Conservation (phyloP, 257 asterid genomes). For the Salvia splendens region DNA sequence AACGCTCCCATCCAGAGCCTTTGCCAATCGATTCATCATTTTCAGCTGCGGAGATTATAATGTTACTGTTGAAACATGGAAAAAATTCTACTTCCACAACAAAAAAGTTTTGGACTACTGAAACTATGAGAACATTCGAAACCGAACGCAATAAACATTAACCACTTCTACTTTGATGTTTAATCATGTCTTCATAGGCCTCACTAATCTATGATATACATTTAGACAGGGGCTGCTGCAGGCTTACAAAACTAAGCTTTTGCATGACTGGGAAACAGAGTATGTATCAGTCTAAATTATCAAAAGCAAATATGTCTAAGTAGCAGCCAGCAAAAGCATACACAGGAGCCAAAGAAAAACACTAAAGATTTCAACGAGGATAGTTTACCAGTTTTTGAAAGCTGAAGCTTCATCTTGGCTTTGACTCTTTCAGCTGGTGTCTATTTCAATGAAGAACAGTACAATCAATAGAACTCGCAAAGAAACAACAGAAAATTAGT, state of each 20-base stretch:
- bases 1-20: conserved; percentile 97
- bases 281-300: neutral
- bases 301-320: neutral
- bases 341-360: neutral
- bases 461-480: conserved; percentile 24
- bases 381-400: conserved; percentile 73
- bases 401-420: conserved; percentile 95
- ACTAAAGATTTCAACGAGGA: conserved; percentile 13
- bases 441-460: conserved; percentile 40
- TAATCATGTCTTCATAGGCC: too few species aligned
- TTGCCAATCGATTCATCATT: conserved; percentile 74
- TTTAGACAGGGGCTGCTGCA: neutral
- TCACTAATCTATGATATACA: too few species aligned
- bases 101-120: too few species aligned
- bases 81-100: too few species aligned
- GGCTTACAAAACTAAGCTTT: conserved; percentile 7
- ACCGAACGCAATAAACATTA: too few species aligned
- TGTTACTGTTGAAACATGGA: conserved; percentile 8
- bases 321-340: neutral
- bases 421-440: conserved; percentile 85
- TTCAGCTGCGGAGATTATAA: conserved; percentile 48
- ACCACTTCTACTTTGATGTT: too few species aligned
- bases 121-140: too few species aligned
- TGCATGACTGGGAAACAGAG: neutral
- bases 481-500: conserved; percentile 3